A percentile compares a stretch with the other conserved stretches of the same genome.
phyloP scores from a whole-genome alignment of 1,284 basidiomycete species.

The Spongiforma sp. region DNA sequence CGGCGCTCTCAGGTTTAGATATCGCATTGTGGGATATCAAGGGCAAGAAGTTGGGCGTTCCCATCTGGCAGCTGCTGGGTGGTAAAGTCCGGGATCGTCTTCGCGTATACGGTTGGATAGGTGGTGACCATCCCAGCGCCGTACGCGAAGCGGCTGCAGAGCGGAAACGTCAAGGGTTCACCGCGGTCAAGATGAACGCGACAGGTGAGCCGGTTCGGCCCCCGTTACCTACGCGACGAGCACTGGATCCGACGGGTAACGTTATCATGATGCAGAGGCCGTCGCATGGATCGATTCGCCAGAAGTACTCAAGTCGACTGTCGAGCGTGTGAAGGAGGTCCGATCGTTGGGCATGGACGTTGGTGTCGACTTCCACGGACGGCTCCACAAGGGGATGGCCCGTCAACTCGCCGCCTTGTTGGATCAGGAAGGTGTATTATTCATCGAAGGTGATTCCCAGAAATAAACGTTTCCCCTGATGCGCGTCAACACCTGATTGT shows the following conservation, averaged over 20 bases:
- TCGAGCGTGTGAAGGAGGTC: slow-evolving; percentile 67
- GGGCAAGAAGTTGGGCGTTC: slow-evolving; percentile 78
- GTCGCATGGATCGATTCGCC: slow-evolving; percentile 54
- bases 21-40: slow-evolving; percentile 78
- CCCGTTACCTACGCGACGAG: not conserved
- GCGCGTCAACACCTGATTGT: too few relatives aligned
- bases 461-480: too few relatives aligned
- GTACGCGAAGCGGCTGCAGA: slow-evolving; percentile 64
- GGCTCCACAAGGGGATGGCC: slow-evolving; percentile 78
- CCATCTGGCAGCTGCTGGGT: slow-evolving; percentile 76
- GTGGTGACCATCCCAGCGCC: slow-evolving; percentile 72
- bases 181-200: slow-evolving; percentile 81
- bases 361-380: slow-evolving; percentile 65
- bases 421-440: slow-evolving; percentile 70
- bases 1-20: slow-evolving; percentile 59
- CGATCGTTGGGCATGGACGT: slow-evolving; percentile 71
- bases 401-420: slow-evolving; percentile 74
- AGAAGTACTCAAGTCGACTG: slow-evolving; percentile 57
- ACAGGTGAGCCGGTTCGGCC: slow-evolving; percentile 43
- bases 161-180: slow-evolving; percentile 75
- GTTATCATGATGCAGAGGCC: too few relatives aligned
- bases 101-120: slow-evolving; percentile 73
- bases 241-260: not conserved
- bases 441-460: slow-evolving; percentile 64
- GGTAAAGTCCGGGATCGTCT: slow-evolving; percentile 69